These are phyloP conservation scores for Aspergillus homomorphus DNA, from an alignment of 495 filamentous ascomycete species.

Conservation along the genomic window DNA sequence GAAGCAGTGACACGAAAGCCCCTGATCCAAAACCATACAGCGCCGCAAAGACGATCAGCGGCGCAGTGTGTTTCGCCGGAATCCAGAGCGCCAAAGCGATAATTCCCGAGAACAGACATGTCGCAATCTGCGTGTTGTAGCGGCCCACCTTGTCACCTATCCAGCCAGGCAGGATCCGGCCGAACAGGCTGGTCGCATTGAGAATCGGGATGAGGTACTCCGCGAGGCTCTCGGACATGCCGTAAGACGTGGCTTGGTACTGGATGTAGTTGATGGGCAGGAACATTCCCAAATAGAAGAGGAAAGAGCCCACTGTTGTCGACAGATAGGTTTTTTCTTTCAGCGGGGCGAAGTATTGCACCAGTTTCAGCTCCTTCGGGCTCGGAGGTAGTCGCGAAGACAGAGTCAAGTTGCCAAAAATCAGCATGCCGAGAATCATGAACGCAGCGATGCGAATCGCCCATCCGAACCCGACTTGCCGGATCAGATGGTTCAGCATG, in stretches of 20 bases:
- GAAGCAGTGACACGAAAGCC: slow-evolving; percentile 55
- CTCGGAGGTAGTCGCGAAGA: slow-evolving; percentile 60
- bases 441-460: slow-evolving; percentile 69
- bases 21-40: slow-evolving; percentile 68
- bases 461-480: slow-evolving; percentile 66
- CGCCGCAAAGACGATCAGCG: slow-evolving; percentile 57
- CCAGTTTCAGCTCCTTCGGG: slow-evolving; percentile 43
- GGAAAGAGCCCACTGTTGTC: slow-evolving; percentile 50
- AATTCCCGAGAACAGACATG: slow-evolving; percentile 50
- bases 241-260: slow-evolving; percentile 52
- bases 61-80: slow-evolving; percentile 48
- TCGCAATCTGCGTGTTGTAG: slow-evolving; percentile 63
- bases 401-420: slow-evolving; percentile 61
- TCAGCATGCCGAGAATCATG: slow-evolving; percentile 61
- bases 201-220: slow-evolving; percentile 50
- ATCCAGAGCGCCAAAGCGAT: slow-evolving; percentile 63
- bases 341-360: slow-evolving; percentile 59
- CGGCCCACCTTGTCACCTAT: slow-evolving; percentile 64
- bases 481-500: slow-evolving; percentile 64
- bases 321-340: slow-evolving; percentile 54
- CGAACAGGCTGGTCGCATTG: slow-evolving; percentile 48
- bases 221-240: slow-evolving; percentile 56
- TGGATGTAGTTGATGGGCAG: slow-evolving; percentile 72
- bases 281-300: slow-evolving; percentile 72
- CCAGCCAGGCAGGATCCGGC: slow-evolving; percentile 61